Evolutionary conservation across 2,329 filamentous ascomycete genomes (phyloP).

Genomic region (Metarhizium brunneum): DNA sequence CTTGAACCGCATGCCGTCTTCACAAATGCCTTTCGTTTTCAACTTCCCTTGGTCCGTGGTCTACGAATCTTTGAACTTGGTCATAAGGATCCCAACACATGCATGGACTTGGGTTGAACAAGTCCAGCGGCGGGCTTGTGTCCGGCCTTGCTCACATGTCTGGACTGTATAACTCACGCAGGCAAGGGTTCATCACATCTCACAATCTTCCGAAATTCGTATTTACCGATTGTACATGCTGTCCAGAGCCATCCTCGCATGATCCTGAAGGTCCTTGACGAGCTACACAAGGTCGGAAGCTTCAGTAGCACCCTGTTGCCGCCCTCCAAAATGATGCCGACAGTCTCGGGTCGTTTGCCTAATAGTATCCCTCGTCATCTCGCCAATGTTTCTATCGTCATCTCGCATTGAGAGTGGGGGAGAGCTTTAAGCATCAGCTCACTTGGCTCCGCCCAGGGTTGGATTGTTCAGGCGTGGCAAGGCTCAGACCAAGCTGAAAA

Average conservation of each 20-base stretch:
- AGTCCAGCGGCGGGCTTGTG: too few species aligned
- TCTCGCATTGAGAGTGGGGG: background rate
- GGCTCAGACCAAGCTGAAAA: background rate
- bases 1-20: too few species aligned
- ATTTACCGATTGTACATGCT: background rate
- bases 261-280: background rate
- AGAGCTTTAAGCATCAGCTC: background rate
- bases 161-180: background rate
- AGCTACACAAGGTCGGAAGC: background rate
- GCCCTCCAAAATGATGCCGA: background rate
- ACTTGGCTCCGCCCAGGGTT: background rate
- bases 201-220: background rate
- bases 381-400: background rate
- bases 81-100: too few species aligned
- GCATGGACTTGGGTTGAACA: too few species aligned
- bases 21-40: too few species aligned
- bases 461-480: background rate
- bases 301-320: background rate
- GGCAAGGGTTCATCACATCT: background rate
- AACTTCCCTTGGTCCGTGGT: too few species aligned
- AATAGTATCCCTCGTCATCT: background rate
- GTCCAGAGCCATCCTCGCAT: background rate
- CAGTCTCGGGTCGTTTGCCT: background rate
- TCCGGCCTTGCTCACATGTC: too few species aligned
- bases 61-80: too few species aligned